Percentiles rank a stretch among this genome's conserved stretches.
Conservation (phyloP, 2,329 filamentous ascomycete genomes). For the Rugonectria rugulosa region DNA sequence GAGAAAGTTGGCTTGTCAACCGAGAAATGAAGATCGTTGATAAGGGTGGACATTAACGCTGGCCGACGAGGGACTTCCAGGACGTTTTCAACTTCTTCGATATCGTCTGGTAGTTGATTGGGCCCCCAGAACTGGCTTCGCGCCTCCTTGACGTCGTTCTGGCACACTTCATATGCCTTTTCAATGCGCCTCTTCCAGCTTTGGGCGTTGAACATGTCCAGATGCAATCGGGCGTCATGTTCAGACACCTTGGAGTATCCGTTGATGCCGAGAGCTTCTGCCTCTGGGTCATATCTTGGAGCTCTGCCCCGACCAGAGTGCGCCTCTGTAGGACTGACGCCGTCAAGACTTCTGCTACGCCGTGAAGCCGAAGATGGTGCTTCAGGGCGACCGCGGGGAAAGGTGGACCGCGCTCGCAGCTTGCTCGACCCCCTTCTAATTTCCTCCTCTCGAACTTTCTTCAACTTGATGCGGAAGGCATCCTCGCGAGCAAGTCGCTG, state of each 20-base stretch:
- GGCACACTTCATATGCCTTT: constrained; percentile 72
- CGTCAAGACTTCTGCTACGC: constrained; percentile 66
- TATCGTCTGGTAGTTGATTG: constrained; percentile 81
- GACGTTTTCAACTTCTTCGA: constrained; percentile 84
- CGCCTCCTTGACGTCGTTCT: constrained; percentile 78
- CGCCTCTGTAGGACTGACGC: constrained; percentile 43
- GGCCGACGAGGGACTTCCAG: constrained; percentile 86
- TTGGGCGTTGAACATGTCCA: constrained; percentile 83
- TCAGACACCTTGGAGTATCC: constrained; percentile 76
- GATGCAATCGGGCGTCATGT: constrained; percentile 75
- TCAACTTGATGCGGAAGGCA: constrained; percentile 86
- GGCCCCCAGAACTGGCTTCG: constrained; percentile 82
- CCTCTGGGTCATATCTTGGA: constrained; percentile 82
- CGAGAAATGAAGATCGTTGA: constrained; percentile 84
- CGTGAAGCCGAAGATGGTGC: constrained; percentile 45
- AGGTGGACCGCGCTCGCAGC: constrained; percentile 62
- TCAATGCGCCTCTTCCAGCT: constrained; percentile 95
- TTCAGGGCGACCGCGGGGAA: constrained; percentile 47
- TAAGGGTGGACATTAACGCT: constrained; percentile 78
- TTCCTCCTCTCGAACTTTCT: constrained; percentile 80
- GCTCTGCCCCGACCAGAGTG: constrained; percentile 49
- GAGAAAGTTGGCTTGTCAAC: constrained; percentile 95
- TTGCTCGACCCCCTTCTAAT: constrained; percentile 61
- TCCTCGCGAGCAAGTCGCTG: constrained; percentile 90
- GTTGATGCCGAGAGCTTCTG: constrained; percentile 69